These are phyloP conservation scores for Malassezia sympodialis DNA, from an alignment of 1,284 basidiomycete species.

Conservation along the genomic window DNA sequence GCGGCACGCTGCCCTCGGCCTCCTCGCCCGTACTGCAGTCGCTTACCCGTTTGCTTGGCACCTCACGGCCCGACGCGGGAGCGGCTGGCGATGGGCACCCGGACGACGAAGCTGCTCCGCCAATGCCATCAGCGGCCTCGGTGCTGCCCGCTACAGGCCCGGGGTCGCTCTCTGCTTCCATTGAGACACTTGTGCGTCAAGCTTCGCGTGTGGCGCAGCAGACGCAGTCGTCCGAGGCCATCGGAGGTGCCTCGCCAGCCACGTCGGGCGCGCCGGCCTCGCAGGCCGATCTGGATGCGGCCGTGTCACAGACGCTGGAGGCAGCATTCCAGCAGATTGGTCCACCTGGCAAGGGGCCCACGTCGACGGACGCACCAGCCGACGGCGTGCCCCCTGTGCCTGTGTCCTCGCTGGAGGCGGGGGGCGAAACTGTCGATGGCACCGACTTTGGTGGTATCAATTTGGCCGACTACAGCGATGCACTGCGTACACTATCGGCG, in stretches of 20 bases:
- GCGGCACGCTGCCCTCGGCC: background rate
- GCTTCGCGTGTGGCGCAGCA: constrained; percentile 8
- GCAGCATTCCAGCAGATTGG: constrained; percentile 34
- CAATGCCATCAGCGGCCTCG: background rate
- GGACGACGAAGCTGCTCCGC: background rate
- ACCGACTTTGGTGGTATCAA: constrained; percentile 26
- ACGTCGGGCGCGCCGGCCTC: background rate
- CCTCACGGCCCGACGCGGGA: background rate
- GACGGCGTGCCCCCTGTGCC: background rate
- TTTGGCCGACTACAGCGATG: constrained; percentile 32
- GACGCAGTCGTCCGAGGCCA: background rate
- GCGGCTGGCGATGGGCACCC: background rate
- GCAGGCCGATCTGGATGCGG: constrained; percentile 32
- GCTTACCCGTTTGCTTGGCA: constrained; percentile 12
- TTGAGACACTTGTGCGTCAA: constrained; percentile 16
- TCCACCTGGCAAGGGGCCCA: background rate
- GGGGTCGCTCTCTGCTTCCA: constrained; percentile 12
- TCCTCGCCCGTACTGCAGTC: constrained; percentile 18
- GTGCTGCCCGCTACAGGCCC: constrained; percentile 6
- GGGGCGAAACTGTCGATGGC: background rate
- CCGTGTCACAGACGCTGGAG: constrained; percentile 32
- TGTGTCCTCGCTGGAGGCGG: background rate
- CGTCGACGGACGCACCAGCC: background rate
- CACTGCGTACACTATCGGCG: constrained; percentile 31
- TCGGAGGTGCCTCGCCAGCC: background rate